Evolutionary conservation across 768 basidiomycete genomes (phyloP).

Genomic region (Phlebiopsis flavidoalba): DNA sequence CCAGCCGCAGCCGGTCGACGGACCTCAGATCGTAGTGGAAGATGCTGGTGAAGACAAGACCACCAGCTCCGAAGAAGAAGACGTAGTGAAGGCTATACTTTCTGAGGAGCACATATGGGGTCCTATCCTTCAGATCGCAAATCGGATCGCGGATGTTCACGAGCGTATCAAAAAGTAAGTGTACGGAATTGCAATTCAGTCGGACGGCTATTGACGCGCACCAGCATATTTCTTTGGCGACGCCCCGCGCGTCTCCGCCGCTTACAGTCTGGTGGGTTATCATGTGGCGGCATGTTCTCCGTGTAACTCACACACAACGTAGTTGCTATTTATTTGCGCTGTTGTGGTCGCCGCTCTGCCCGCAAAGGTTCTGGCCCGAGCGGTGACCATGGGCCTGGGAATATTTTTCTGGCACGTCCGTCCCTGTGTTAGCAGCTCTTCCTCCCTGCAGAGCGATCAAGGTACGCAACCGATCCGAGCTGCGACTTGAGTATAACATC

Average conservation of each 20-base stretch:
- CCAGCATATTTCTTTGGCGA: slow-evolving; percentile 67
- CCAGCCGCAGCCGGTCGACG: background rate
- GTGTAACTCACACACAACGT: background rate
- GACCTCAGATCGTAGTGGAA: background rate
- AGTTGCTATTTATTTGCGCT: slow-evolving; percentile 38
- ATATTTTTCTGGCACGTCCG: slow-evolving; percentile 59
- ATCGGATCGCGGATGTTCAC: slow-evolving; percentile 53
- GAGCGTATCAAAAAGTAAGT: slow-evolving; percentile 61
- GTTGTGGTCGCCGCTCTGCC: slow-evolving; percentile 39
- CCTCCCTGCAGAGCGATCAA: slow-evolving; percentile 38
- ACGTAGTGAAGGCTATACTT: slow-evolving; percentile 16
- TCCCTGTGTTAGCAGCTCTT: slow-evolving; percentile 50
- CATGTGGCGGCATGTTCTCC: background rate
- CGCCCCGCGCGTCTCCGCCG: slow-evolving; percentile 42
- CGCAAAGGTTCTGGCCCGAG: slow-evolving; percentile 43
- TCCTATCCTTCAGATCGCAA: slow-evolving; percentile 33
- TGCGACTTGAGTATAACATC: background rate
- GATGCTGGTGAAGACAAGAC: background rate
- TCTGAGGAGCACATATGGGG: slow-evolving; percentile 39
- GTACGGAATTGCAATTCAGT: background rate
- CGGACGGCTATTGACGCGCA: no score
- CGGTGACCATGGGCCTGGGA: slow-evolving; percentile 41
- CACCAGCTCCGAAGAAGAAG: slow-evolving; percentile 3
- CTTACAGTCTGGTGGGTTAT: slow-evolving; percentile 42
- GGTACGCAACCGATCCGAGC: slow-evolving; percentile 29